phyloP scores from a whole-genome alignment of 2,329 filamentous ascomycete genomes.

The Beauveria sp. region DNA sequence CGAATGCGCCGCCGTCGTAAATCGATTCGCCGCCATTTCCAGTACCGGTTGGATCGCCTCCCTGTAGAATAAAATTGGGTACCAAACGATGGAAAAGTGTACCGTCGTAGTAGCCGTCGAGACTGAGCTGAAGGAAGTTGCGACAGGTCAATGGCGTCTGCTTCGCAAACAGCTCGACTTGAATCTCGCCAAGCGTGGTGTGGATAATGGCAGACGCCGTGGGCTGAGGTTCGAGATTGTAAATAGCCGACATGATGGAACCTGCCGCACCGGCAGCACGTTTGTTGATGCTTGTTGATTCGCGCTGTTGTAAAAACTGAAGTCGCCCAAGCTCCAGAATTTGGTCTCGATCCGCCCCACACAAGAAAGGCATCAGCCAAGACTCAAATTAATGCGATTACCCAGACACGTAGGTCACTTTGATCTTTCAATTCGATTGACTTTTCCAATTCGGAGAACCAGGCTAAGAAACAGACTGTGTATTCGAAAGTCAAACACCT shows the following conservation, averaged over 20 bases:
- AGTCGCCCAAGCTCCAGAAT: neutral
- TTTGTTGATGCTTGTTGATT: neutral
- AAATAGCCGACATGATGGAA: conserved; percentile 69
- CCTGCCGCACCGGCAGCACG: neutral
- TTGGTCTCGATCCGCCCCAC: conserved; percentile 1
- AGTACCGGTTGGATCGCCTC: conserved; percentile 88
- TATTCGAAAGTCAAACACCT: too few species aligned
- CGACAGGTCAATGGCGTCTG: conserved; percentile 86
- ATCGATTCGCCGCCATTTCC: conserved; percentile 89
- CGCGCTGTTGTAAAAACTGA: neutral
- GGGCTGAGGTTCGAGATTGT: conserved; percentile 90
- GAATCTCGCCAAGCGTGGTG: conserved; percentile 82
- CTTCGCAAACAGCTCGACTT: conserved; percentile 89
- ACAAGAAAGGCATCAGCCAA: neutral
- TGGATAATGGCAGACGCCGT: conserved; percentile 87
- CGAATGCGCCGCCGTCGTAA: conserved; percentile 74
- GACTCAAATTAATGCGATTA: neutral
- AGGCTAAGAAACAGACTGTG: too few species aligned
- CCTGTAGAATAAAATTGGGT: conserved; percentile 87
- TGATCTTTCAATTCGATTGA: neutral
- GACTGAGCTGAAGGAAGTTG: conserved; percentile 90
- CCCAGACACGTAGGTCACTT: neutral
- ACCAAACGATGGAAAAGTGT: conserved; percentile 92
- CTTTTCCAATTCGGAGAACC: too few species aligned
- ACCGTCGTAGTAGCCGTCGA: conserved; percentile 91